Conservation (phyloP, 306 rosid species). For the Elaeagnus macrophylla region DNA sequence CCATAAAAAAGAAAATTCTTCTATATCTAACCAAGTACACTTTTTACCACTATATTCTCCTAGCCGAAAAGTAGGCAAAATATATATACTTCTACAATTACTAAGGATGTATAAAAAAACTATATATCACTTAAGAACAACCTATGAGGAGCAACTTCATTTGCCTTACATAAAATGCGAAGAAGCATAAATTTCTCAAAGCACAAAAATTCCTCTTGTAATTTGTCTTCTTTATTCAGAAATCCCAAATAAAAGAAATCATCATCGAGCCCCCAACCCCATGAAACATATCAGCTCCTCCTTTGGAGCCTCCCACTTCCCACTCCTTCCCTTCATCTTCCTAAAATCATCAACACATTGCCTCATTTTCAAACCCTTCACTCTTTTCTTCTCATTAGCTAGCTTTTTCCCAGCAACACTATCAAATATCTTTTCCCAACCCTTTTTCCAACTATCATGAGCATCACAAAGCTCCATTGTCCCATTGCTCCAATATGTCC, state of each 20-base stretch:
- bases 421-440: conserved; percentile 58
- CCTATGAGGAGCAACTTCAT: too few relatives aligned
- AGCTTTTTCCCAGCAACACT: conserved; percentile 30
- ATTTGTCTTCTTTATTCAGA: neutral
- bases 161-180: too few relatives aligned
- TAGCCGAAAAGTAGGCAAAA: too few relatives aligned
- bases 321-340: conserved; percentile 25
- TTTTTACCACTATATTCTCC: too few relatives aligned
- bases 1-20: too few relatives aligned
- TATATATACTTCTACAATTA: too few relatives aligned
- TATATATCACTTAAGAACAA: too few relatives aligned
- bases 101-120: too few relatives aligned
- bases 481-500: conserved; percentile 64
- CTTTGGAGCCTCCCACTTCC: conserved; percentile 52
- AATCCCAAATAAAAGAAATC: neutral
- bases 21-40: too few relatives aligned
- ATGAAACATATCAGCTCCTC: conserved; percentile 35
- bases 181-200: too few relatives aligned
- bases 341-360: conserved; percentile 36
- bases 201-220: too few relatives aligned
- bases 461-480: conserved; percentile 57
- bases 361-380: conserved; percentile 20
- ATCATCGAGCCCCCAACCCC: conserved; percentile 14
- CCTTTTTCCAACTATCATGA: conserved; percentile 44
- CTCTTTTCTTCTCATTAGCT: conserved; percentile 27